Conservation (phyloP, 345 rosid genomes). For the Eucalyptus polyanthemos region DNA sequence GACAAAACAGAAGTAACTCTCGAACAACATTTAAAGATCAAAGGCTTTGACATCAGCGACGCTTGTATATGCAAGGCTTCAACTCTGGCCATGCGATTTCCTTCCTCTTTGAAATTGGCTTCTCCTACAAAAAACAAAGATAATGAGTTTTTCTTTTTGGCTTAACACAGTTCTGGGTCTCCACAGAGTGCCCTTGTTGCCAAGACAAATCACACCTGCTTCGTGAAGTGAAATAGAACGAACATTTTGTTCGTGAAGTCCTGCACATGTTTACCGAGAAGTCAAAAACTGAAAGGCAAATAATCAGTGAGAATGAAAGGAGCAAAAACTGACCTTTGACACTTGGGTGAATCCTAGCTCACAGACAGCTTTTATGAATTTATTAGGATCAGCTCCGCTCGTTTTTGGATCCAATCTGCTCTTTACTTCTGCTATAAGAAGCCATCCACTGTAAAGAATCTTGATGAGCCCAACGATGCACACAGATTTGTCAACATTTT, state of each 20-base stretch:
- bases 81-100: conserved; percentile 76
- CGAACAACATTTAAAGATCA: background rate
- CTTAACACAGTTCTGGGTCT: background rate
- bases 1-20: background rate
- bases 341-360: conserved; percentile 59
- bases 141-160: conserved; percentile 15
- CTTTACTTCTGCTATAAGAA: conserved; percentile 92
- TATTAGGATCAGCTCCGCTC: conserved; percentile 82
- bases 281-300: background rate
- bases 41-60: conserved; percentile 25
- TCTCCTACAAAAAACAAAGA: conserved; percentile 26
- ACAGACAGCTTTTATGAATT: conserved; percentile 58
- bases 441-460: conserved; percentile 58
- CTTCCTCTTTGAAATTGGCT: conserved; percentile 26
- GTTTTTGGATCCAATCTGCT: conserved; percentile 90
- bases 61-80: conserved; percentile 89
- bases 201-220: conserved; percentile 40
- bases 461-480: background rate
- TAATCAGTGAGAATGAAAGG: background rate
- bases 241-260: conserved; percentile 91
- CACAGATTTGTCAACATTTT: background rate
- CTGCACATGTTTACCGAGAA: conserved; percentile 21
- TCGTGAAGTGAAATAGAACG: conserved; percentile 57
- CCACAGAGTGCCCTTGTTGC: background rate
- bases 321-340: conserved; percentile 28